These are phyloP conservation scores for Blepharisma japonicum DNA, from an alignment of 73 alveolate species.

Conservation along the genomic window DNA sequence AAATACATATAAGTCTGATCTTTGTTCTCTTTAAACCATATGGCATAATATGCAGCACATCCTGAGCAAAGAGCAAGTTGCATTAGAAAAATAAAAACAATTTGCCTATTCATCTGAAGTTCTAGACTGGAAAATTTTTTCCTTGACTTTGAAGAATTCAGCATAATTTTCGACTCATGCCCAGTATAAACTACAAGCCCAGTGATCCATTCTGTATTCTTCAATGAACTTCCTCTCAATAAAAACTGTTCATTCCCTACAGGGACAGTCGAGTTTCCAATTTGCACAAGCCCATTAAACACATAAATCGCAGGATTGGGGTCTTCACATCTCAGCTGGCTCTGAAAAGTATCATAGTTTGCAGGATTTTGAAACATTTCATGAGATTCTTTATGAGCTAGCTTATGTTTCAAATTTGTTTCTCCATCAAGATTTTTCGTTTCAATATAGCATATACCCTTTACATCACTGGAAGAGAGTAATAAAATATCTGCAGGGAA, in stretches of 20 bases:
- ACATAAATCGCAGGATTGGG: conserved; percentile 72
- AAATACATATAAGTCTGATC: neutral
- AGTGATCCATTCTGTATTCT: conserved; percentile 74
- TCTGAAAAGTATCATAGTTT: neutral
- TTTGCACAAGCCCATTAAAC: conserved; percentile 60
- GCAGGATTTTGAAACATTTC: neutral
- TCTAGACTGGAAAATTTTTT: conserved; percentile 72
- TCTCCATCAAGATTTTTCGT: conserved; percentile 97
- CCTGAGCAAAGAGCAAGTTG: conserved; percentile 33
- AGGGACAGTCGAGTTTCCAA: neutral
- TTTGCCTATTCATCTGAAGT: conserved; percentile 43
- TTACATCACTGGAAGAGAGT: conserved; percentile 81
- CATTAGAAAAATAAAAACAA: conserved; percentile 42
- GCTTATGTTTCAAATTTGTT: conserved; percentile 93
- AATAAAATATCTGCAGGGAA: conserved; percentile 98
- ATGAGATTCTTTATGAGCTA: conserved; percentile 36
- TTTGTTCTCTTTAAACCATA: conserved; percentile 23
- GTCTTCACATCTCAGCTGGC: conserved; percentile 48
- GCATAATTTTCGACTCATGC: conserved; percentile 72
- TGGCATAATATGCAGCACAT: conserved; percentile 22
- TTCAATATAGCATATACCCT: conserved; percentile 93
- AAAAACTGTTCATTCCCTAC: conserved; percentile 7
- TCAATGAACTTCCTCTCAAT: conserved; percentile 73
- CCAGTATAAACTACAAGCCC: conserved; percentile 88
- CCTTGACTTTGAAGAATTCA: conserved; percentile 63